Base-by-base conservation (phyloP, 805 yeast species). In the Clavispora santaluciae region DNA sequence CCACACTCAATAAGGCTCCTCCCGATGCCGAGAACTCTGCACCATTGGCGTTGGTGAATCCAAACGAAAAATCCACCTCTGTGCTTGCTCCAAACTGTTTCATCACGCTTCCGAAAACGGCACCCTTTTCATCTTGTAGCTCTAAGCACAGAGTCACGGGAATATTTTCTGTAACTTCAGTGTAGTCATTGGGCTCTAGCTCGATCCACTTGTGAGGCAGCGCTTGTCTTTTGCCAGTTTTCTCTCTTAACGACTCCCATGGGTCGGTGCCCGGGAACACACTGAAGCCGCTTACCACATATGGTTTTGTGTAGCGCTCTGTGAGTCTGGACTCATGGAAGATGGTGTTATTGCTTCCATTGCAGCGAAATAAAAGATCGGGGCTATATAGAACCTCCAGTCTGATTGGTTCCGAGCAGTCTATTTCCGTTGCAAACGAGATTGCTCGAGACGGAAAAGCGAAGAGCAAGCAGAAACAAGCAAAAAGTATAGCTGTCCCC, bases 81-180 rank as follows among this genome's bases (percentile, higher is more conserved):
- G 22, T 18, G 13, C 22, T 16, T 10, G n/a, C 21, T 10, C 33
- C 33, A 13, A 6, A 26, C 9, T 26, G 29, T 10, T 26, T 26
- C 17, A 13, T 6, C 10, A 54, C 43, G 18, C 46, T 13, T 11
- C 57, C 58, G 9, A 35, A 22, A 11, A 57, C 20, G n/a, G 42
- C 11, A 3, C 59, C 60, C 1, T 56, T 61, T 22, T 50, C 62
- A 21, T 38, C 36, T 7, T 22, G 33, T 13, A 31, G 43, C 36
- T 43, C 44, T 28, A 54, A 49, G 30, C 60, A 56, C 24, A 54
- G 58, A 2, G 56, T 44, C 8, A 53, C 18, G 0, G 62, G 56
- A 12, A 35, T 9, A 6, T 12, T 13, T 15, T 22, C 28, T 9
- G 22, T 17, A 3, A 25, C 18, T 12, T 12, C 23, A 10, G 38